Conservation (phyloP, 2,329 filamentous ascomycete genomes). For the Colletotrichum noveboracense region DNA sequence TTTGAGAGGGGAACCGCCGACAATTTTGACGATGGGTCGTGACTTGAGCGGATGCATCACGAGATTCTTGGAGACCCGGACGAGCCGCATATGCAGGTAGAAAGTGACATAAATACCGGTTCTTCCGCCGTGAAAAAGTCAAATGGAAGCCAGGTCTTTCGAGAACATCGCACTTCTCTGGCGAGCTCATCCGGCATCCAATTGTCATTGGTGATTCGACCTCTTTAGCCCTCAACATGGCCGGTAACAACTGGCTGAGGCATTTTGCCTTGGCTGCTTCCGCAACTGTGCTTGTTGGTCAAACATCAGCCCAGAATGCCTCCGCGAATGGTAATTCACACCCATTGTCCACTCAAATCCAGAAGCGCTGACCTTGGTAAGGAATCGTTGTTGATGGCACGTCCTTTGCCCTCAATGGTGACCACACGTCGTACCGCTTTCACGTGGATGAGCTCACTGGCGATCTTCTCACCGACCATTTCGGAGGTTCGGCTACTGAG, state of each 20-base stretch:
- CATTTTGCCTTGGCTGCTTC: background rate
- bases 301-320: background rate
- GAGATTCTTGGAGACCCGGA: background rate
- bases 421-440: constrained; percentile 66
- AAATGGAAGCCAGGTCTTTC: background rate
- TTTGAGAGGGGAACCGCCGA: constrained; percentile 1
- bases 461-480: constrained; percentile 66
- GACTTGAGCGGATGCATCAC: background rate
- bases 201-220: background rate
- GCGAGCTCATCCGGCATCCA: background rate
- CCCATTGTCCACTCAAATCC: rapidly evolving
- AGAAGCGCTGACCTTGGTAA: constrained; percentile 24
- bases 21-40: constrained; percentile 8
- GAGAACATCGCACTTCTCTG: background rate
- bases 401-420: constrained; percentile 61
- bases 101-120: background rate
- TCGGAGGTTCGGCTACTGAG: constrained; percentile 61
- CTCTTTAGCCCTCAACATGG: background rate
- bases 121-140: background rate
- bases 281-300: background rate
- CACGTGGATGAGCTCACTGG: constrained; percentile 62
- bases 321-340: background rate
- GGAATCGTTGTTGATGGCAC: constrained; percentile 59
- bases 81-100: background rate
- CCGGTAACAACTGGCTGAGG: background rate